Percentiles rank a stretch among this genome's conserved stretches.
phyloP scores from a whole-genome alignment of 2,329 filamentous ascomycete species.

The Diplodia corticola region DNA sequence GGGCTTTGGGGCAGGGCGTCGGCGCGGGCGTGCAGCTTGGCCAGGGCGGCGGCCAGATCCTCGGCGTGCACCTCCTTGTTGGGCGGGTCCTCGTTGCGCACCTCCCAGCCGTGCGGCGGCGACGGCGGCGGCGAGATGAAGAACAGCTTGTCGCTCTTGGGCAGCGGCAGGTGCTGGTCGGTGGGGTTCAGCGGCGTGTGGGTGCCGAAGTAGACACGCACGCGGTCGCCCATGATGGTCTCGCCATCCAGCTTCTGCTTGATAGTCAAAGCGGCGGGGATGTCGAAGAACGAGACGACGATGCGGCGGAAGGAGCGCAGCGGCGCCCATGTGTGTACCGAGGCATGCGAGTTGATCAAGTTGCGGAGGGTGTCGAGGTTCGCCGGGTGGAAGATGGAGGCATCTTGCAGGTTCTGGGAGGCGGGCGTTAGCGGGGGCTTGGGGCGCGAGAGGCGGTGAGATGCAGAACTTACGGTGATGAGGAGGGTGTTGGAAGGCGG shows the following conservation, averaged over 20 bases:
- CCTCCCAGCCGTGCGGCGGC: conserved; percentile 65
- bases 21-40: conserved; percentile 49
- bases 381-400: conserved; percentile 70
- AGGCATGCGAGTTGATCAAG: conserved; percentile 67
- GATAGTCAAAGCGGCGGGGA: conserved; percentile 68
- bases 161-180: conserved; percentile 45
- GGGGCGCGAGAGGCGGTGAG: conserved; percentile 3
- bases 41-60: conserved; percentile 59
- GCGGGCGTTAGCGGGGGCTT: conserved; percentile 24
- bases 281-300: conserved; percentile 73
- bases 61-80: conserved; percentile 66
- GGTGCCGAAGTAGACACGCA: conserved; percentile 43
- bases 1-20: conserved; percentile 27
- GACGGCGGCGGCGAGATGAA: conserved; percentile 66
- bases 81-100: conserved; percentile 62
- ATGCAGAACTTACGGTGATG: conserved; percentile 58
- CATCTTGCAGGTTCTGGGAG: conserved; percentile 64
- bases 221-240: conserved; percentile 64
- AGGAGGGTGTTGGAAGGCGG: conserved; percentile 80
- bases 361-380: conserved; percentile 73
- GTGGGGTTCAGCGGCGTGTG: conserved; percentile 41
- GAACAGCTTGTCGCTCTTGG: conserved; percentile 62
- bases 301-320: conserved; percentile 82
- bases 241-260: conserved; percentile 74
- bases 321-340: conserved; percentile 75